Evolutionary conservation across 2,329 filamentous ascomycete species (phyloP), one percentile per base, ranked within the genome.

Genomic region (Exophiala alcalophila): DNA sequence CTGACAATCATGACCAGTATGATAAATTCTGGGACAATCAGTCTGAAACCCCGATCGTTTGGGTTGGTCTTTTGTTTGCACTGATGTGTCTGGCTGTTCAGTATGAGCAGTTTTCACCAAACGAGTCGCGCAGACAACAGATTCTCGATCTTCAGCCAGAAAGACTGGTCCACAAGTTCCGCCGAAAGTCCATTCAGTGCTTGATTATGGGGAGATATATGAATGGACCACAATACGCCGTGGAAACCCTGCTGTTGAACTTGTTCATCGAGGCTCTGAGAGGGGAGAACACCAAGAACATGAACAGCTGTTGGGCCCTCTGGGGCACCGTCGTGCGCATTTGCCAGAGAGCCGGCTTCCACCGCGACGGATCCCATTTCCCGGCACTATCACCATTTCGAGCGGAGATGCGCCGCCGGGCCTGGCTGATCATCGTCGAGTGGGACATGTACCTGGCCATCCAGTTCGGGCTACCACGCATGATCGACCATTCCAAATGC

Each of bases 401-500:
- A 44, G 77, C 73, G 5, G 78, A 82, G 58, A 76, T 69, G 59
- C 59, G 68, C 34, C 59, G 68, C 15, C 64, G 68, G 15, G 39
- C 65, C 3, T 71, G 68, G 68, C 51, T 56, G 9, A 53, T 62
- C n/a, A 46, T 69, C 5, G 55, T 59, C n/a, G 78, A 82, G 55
- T 66, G 83, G 34, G 81, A 84, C 53, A 62, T 76, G 2, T 61
- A 84, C 5, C 70, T 78, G 1, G 72, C 77, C 2, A 81, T 82
- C 53, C 78, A 84, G 54, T 69, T 83, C 48, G 81, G 81, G 1
- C 62, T 84, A 11, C 81, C 81, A 6, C 72, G 73, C 45, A 77
- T 80, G 65, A 68, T 82, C 30, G 69, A 76, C 45, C 68, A 71
- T 25, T 76, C 80, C 47, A 75, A 81, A 33, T 75, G 70, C 24